Base-by-base conservation (phyloP, 805 yeast species). In the Metahyphopichia silvanorum region DNA sequence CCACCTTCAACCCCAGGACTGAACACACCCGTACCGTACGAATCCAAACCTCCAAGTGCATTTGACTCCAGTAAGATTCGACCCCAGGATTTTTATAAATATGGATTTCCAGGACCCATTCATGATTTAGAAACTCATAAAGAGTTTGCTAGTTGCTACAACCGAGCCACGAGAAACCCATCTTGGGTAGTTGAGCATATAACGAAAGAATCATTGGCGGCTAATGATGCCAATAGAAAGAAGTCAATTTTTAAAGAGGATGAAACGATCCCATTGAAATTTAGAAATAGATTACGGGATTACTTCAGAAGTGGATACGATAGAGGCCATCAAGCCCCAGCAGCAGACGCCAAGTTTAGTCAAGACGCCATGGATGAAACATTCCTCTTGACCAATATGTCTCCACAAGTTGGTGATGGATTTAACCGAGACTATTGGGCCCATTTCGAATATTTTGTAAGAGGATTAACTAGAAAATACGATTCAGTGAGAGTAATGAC, bases 361-460 rank as follows among this genome's bases (percentile, higher is more conserved):
- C 98, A 93, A 60, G 46, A 55, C 13, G 97, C 97, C 13, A 91
- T 93, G 98, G 82, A 93, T 59, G 95, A 91, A 56, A 93, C 98
- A 0, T 93, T 93, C 51, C 77, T 68, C 42, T 65, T 93, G 47
- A 82, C 95, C 5, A 93, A 93, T 59, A 91, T 93, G 72, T 77
- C 94, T 6, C 98, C 98, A 1, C 98, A 93, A 57, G 96, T 93
- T 3, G 98, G 98, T 3, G 95, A 83, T 4, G 98, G 98, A 0
- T 93, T 93, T 66, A 93, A 93, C 62, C 73, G 98, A 47, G 98
- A 93, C 55, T 68, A 93, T 56, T 93, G 98, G 98, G 95, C 98
- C 0, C 96, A 88, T 56, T 77, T 93, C 38, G 98, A 93, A 59
- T 84, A 85, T 49, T 93, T 93, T 54, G 77, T 82, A 28, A 72